Percentiles rank a stretch among this genome's conserved stretches.
Evolutionary conservation across 192 early-diverging fungal genomes (phyloP).

Genomic region (Mortierella hygrophila): DNA sequence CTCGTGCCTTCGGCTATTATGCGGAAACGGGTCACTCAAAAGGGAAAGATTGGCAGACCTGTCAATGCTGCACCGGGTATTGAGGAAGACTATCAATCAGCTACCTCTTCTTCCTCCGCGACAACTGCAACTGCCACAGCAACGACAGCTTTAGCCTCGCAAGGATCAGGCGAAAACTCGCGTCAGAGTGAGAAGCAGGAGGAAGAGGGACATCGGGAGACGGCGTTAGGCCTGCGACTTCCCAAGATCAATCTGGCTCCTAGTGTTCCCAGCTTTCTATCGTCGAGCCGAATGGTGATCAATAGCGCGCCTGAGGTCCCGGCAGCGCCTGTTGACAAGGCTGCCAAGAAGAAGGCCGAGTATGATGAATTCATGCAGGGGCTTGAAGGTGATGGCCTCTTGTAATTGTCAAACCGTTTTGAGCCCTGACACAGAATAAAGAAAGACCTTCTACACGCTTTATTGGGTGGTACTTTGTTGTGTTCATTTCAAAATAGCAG

Average conservation of each 20-base stretch:
- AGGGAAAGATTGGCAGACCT: constrained; percentile 52
- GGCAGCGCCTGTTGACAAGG: constrained; percentile 20
- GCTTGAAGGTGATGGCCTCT: constrained; percentile 44
- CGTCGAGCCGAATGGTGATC: constrained; percentile 30
- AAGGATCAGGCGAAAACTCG: not conserved
- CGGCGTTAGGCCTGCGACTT: constrained; percentile 38
- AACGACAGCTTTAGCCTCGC: not conserved
- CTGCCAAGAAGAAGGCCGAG: constrained; percentile 48
- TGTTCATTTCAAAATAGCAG: too few relatives aligned
- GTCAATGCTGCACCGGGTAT: constrained; percentile 53
- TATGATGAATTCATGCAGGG: constrained; percentile 49
- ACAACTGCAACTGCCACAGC: not conserved
- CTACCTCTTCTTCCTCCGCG: not conserved
- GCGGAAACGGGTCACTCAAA: constrained; percentile 52
- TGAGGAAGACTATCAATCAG: constrained; percentile 28
- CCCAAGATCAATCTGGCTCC: constrained; percentile 42
- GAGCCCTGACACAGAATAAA: not conserved
- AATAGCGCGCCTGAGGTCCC: constrained; percentile 52
- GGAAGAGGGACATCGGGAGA: constrained; percentile 18
- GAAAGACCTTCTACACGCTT: too few relatives aligned
- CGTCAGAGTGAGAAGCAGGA: not conserved
- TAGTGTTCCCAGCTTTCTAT: constrained; percentile 20
- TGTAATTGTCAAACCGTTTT: not conserved
- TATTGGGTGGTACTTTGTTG: too few relatives aligned
- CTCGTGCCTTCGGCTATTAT: constrained; percentile 49